These are phyloP conservation scores for Coffea eugenioides DNA, from an alignment of 257 asterid species.

Conservation along the genomic window DNA sequence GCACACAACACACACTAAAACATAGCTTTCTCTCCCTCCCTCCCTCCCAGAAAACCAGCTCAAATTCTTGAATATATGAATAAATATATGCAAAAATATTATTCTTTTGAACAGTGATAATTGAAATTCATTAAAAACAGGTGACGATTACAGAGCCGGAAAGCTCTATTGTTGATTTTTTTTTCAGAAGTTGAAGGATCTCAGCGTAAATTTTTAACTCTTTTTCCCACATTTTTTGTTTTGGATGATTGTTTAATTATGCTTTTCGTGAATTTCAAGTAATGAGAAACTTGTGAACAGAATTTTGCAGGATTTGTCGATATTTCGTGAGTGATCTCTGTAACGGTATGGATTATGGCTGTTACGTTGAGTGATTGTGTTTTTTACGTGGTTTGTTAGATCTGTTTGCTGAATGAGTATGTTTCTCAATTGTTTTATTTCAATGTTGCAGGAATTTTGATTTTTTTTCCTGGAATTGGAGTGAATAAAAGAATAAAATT, in stretches of 20 bases:
- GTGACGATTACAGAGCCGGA: background rate
- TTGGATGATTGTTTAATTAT: slow-evolving; percentile 15
- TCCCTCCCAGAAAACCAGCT: slow-evolving; percentile 8
- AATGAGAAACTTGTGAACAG: slow-evolving; percentile 36
- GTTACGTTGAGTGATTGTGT: slow-evolving; percentile 25
- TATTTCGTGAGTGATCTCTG: slow-evolving; percentile 50
- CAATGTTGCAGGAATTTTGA: slow-evolving; percentile 33
- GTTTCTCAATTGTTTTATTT: slow-evolving; percentile 12
- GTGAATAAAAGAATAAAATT: slow-evolving; percentile 38
- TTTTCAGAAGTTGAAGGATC: slow-evolving; percentile 10
- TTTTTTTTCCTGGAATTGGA: slow-evolving; percentile 30
- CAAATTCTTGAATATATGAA: background rate
- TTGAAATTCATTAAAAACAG: background rate
- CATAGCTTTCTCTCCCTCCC: background rate
- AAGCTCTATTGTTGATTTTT: background rate
- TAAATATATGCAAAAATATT: background rate
- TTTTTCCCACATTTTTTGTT: background rate
- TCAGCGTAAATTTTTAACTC: slow-evolving; percentile 1
- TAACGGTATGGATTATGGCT: slow-evolving; percentile 37
- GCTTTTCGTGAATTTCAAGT: slow-evolving; percentile 54
- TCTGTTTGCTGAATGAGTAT: slow-evolving; percentile 42
- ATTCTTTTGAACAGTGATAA: background rate
- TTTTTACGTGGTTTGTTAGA: slow-evolving; percentile 43
- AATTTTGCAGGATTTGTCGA: slow-evolving; percentile 31
- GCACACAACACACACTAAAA: background rate